Conservation (phyloP, 192 early-diverging fungal species). For the Phlyctochytrium planicorne region DNA sequence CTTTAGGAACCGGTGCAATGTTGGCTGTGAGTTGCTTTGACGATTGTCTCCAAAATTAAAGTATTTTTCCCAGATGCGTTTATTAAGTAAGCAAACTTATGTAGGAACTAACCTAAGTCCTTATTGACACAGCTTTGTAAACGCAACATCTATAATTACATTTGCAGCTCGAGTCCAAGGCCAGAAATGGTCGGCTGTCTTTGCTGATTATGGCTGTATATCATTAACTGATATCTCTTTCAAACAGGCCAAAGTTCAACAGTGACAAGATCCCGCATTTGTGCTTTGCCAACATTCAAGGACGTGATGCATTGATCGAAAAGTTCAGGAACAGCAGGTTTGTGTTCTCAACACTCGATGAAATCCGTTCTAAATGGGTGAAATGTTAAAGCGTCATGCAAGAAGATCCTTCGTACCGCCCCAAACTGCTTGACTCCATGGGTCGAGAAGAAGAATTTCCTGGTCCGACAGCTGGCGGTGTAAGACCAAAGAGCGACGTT, state of each 20-base stretch:
- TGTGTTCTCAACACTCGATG: conserved; percentile 6
- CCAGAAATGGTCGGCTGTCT: conserved; percentile 68
- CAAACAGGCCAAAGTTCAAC: conserved; percentile 65
- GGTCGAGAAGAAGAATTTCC: conserved; percentile 72
- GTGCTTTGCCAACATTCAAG: conserved; percentile 81
- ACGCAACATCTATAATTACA: conserved; percentile 58
- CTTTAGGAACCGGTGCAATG: conserved; percentile 86
- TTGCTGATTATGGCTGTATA: no score
- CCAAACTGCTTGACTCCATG: conserved; percentile 68
- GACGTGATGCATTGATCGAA: conserved; percentile 65
- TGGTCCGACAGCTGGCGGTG: conserved; percentile 35
- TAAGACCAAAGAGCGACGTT: background rate
- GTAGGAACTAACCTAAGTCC: background rate
- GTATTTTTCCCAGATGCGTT: conserved; percentile 54
- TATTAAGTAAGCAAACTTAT: conserved; percentile 33
- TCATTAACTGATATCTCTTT: conserved; percentile 1
- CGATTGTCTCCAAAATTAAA: conserved; percentile 27
- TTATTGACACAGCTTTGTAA: conserved; percentile 56
- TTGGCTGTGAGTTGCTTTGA: conserved; percentile 50
- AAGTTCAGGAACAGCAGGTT: conserved; percentile 80
- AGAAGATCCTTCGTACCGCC: conserved; percentile 70
- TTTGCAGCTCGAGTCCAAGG: conserved; percentile 70
- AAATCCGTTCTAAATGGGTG: conserved; percentile 5
- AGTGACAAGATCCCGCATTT: conserved; percentile 73
- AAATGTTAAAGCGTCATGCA: conserved; percentile 66